Evolutionary conservation across 2,329 filamentous ascomycete genomes (phyloP), one percentile per base, ranked within the genome.

Genomic region (Xylariales sp.): DNA sequence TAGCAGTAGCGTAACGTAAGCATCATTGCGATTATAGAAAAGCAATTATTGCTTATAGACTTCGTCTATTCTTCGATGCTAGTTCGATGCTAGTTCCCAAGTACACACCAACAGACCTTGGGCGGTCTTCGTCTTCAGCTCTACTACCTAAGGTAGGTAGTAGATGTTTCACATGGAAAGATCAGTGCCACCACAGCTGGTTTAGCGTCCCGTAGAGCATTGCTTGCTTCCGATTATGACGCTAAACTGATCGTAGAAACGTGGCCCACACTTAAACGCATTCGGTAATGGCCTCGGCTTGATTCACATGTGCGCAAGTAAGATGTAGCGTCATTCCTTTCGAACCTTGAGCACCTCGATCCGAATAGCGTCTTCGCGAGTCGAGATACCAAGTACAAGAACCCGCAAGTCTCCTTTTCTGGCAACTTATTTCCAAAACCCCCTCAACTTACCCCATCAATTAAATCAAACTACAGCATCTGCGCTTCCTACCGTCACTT

Each of bases 221-320:
- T 28, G 30, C 8, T 41, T 41, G 12, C 39, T 56, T 10, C 30
- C 53, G 43, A n/a, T 41, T 65, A 55, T 52, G 65, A 55, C 52
- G 23, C 56, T 60, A 43, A 49, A 48, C 54, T 14, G 7, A 14
- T 34, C 45, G 36, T 61, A 23, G 32, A 50, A 46, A 32, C 46
- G 9, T 59, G 66, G 58, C 28, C 68, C 61, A 69, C 70, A 72
- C 59, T 69, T 72, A 64, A 72, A 67, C 68, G 68, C 59, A 73
- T 73, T 70, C 23, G 70, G 73, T n/a, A 74, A 68, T 65, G 69
- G 55, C 76, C 76, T 75, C 77, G 76, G 76, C 76, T 72, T 69
- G 65, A 69, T 75, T 78, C 62, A 75, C 76, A 78, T 77, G 76
- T 74, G 71, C 67, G 57, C 62, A 34, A 64, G 52, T 67, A 64